Evolutionary conservation across 2,329 filamentous ascomycete species (phyloP).

Genomic region (Pezicula rhizophila): DNA sequence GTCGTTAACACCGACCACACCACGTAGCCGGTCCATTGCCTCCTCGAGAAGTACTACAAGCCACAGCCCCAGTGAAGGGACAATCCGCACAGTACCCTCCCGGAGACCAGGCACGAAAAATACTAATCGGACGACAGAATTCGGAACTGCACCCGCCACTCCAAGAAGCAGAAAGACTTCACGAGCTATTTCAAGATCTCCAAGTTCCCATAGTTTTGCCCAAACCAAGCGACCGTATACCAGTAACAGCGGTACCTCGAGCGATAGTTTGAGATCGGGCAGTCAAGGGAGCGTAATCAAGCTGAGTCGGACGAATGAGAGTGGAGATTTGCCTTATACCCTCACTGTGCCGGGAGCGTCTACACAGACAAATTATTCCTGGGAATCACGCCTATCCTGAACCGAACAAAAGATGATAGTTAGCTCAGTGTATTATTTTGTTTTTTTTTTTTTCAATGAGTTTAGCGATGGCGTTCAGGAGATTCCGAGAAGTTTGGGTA

Average conservation of each 20-base stretch:
- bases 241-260: slow-evolving; percentile 14
- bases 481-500: not conserved
- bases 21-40: slow-evolving; percentile 20
- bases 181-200: slow-evolving; percentile 9
- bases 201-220: slow-evolving; percentile 19
- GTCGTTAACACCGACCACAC: slow-evolving; percentile 15
- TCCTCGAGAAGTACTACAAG: slow-evolving; percentile 16
- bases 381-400: too few species aligned
- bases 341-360: slow-evolving; percentile 15
- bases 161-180: slow-evolving; percentile 16
- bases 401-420: slow-evolving; percentile 2
- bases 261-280: slow-evolving; percentile 18
- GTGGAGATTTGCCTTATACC: slow-evolving; percentile 21
- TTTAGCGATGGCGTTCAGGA: slow-evolving; percentile 22
- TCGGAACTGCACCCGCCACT: slow-evolving; percentile 20
- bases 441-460: slow-evolving; percentile 6
- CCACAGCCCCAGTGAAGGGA: slow-evolving; percentile 22
- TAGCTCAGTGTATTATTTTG: not conserved
- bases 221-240: slow-evolving; percentile 19
- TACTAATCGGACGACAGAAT: slow-evolving; percentile 11
- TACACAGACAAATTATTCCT: not conserved
- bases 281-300: slow-evolving; percentile 25
- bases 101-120: slow-evolving; percentile 9
- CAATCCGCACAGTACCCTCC: slow-evolving; percentile 22
- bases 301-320: slow-evolving; percentile 18